Evolutionary conservation across 2,329 filamentous ascomycete species (phyloP).

Genomic region (Cladosporium sp.): DNA sequence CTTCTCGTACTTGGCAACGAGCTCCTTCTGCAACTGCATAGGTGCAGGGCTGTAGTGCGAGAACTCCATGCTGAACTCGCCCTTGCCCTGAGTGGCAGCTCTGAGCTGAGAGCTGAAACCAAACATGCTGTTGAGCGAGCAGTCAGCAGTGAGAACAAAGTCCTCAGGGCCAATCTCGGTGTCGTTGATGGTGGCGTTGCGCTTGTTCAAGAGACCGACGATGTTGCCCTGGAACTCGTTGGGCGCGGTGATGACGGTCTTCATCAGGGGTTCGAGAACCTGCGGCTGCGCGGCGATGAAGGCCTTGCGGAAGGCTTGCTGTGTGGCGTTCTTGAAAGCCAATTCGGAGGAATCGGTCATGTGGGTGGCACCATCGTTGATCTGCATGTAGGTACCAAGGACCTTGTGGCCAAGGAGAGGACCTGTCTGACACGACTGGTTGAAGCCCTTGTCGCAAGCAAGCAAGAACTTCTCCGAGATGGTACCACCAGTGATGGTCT

Average conservation of each 20-base stretch:
- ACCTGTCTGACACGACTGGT: constrained; percentile 77
- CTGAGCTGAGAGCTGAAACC: constrained; percentile 90
- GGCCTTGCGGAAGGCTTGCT: constrained; percentile 94
- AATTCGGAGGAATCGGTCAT: constrained; percentile 97
- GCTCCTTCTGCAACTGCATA: constrained; percentile 80
- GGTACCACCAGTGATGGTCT: constrained; percentile 81
- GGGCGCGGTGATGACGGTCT: constrained; percentile 92
- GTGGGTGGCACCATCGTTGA: constrained; percentile 96
- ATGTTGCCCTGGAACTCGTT: constrained; percentile 98
- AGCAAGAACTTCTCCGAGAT: constrained; percentile 96
- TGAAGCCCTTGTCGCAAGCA: constrained; percentile 94
- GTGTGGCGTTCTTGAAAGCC: constrained; percentile 90
- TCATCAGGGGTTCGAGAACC: constrained; percentile 95
- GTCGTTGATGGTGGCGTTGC: constrained; percentile 90
- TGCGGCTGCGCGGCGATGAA: constrained; percentile 79
- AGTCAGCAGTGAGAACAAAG: constrained; percentile 89
- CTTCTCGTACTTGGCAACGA: constrained; percentile 68
- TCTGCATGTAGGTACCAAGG: constrained; percentile 83
- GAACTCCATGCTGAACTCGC: constrained; percentile 98
- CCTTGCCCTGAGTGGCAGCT: constrained; percentile 95
- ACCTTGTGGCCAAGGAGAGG: constrained; percentile 92
- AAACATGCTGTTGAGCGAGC: constrained; percentile 95
- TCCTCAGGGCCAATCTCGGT: constrained; percentile 93
- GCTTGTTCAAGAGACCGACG: constrained; percentile 93
- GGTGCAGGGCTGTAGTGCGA: constrained; percentile 90